Evolutionary conservation across 129 eudicot species (phyloP), one percentile per base, ranked within the genome.

Genomic region (Centella asiatica): DNA sequence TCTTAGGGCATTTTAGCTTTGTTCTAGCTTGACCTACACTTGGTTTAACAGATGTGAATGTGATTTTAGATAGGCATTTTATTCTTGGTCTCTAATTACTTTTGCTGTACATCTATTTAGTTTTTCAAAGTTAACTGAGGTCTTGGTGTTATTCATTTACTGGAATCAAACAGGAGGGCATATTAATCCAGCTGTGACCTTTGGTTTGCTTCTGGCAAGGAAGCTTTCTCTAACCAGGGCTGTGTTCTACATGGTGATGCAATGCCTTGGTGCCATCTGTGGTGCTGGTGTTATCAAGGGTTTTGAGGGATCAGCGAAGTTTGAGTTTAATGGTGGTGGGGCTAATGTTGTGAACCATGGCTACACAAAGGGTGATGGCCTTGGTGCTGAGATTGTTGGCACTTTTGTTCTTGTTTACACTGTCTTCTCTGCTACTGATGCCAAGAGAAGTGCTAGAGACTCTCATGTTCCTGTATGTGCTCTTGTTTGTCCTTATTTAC

Each of bases 241-340:
- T 14, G 1, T 85, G 12, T 82, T 82, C 78, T 85, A 89, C 84
- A 89, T 89, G 73, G 82, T 89, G 77, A 89, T 85, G 97, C 95
- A 89, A 81, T 80, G 90, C 67, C 88, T 85, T 32, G 97, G 95
- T 45, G 95, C 95, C 66, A 85, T 82, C 66, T 82, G 90, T 67
- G 97, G 97, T 60, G 95, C 97, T 69, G 97, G 97, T 61, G 88
- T 89, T 68, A 89, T 89, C 1, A 85, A 85, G 68, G 97, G 97
- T 4, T 89, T 82, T 79, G 76, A 68, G 71, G 85, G 83, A 20
- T 60, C 76, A 6, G 29, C 54, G 50, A 76, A 74, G 8, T 83
- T 34, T 72, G 72, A 65, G 77, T 10, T 67, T 47, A 45, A 60
- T 33, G 82, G 86, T 31, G 97, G 95, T 71, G 95, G 97, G 1